These are phyloP conservation scores for Podosphaera leucotricha DNA, from an alignment of 2,329 filamentous ascomycete genomes.

Conservation along the genomic window DNA sequence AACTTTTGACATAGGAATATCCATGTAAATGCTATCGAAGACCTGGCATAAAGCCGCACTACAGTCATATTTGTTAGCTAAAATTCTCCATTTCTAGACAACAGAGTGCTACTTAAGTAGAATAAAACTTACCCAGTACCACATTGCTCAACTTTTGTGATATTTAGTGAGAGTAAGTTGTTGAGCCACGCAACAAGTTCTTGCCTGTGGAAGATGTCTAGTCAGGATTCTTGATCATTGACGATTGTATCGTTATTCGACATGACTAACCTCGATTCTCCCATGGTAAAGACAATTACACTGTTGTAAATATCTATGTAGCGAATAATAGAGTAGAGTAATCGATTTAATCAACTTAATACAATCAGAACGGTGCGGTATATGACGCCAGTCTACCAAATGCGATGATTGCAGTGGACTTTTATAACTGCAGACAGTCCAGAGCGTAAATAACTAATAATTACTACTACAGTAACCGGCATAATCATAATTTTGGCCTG, in stretches of 20 bases:
- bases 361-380: too few relatives aligned
- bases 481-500: too few relatives aligned
- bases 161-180: conserved; percentile 89
- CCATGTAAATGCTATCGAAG: conserved; percentile 93
- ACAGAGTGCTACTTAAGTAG: too few relatives aligned
- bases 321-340: too few relatives aligned
- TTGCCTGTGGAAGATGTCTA: conserved; percentile 35
- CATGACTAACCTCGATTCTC: conserved; percentile 15
- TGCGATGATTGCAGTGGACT: too few relatives aligned
- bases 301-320: too few relatives aligned
- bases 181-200: conserved; percentile 94
- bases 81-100: too few relatives aligned
- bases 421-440: too few relatives aligned
- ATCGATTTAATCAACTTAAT: too few relatives aligned
- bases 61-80: conserved; percentile 4
- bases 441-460: too few relatives aligned
- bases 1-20: conserved; percentile 84
- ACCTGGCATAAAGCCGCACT: conserved; percentile 93
- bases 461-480: too few relatives aligned
- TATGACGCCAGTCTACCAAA: too few relatives aligned
- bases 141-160: conserved; percentile 97
- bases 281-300: conserved; percentile 9
- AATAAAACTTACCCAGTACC: conserved; percentile 62
- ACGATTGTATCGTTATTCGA: background rate
- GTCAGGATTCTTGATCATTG: conserved; percentile 5